Conservation (phyloP, 768 basidiomycete genomes). For the Candolleomyces efflorescens region DNA sequence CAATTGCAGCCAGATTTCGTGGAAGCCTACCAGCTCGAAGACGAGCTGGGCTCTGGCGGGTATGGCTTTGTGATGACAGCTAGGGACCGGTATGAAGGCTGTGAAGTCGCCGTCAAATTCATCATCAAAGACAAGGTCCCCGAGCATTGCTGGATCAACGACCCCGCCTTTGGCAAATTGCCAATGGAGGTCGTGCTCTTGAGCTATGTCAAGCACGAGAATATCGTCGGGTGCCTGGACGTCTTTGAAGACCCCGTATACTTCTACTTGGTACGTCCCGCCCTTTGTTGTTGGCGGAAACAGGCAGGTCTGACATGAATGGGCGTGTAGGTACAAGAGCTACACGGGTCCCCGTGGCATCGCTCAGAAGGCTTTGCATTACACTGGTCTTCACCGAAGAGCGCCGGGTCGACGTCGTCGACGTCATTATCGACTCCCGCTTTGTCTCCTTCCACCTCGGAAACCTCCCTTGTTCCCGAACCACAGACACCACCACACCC, state of each 20-base stretch:
- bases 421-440: constrained; percentile 42
- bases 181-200: constrained; percentile 84
- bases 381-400: constrained; percentile 13
- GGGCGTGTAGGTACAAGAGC: constrained; percentile 70
- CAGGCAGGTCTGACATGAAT: background rate
- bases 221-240: constrained; percentile 80
- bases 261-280: constrained; percentile 71
- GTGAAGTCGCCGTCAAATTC: constrained; percentile 92
- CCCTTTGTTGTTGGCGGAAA: background rate
- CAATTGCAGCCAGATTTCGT: constrained; percentile 57
- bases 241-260: constrained; percentile 80
- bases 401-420: constrained; percentile 15
- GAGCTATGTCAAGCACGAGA: constrained; percentile 67
- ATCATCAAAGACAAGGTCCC: constrained; percentile 78
- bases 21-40: constrained; percentile 54
- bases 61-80: constrained; percentile 96
- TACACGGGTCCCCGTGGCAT: constrained; percentile 90
- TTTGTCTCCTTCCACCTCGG: constrained; percentile 44
- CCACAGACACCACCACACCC: constrained; percentile 24
- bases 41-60: constrained; percentile 86
- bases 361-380: constrained; percentile 33
- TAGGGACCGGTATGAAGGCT: constrained; percentile 47
- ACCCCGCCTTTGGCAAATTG: constrained; percentile 55
- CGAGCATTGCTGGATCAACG: constrained; percentile 56
- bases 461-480: constrained; percentile 23